These are phyloP conservation scores for Leucosporidium creatinivorum DNA, from an alignment of 768 basidiomycete genomes.

Conservation along the genomic window DNA sequence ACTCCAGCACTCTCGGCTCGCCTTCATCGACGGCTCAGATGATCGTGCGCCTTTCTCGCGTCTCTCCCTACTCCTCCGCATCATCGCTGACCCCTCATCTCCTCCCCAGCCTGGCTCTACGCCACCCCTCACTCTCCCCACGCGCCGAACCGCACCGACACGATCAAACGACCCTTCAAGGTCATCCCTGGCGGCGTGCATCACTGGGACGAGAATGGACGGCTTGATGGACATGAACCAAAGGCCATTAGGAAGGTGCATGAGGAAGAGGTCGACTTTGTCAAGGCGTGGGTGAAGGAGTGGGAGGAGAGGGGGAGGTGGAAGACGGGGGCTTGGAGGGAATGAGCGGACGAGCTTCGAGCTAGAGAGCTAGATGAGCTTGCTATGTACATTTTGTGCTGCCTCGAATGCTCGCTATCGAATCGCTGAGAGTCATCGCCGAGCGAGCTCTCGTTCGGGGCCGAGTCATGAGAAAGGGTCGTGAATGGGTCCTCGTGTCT, in stretches of 20 bases:
- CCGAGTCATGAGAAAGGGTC: too few relatives aligned
- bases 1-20: slow-evolving; percentile 9
- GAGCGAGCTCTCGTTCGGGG: too few relatives aligned
- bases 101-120: slow-evolving; percentile 29
- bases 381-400: too few relatives aligned
- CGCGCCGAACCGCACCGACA: slow-evolving; percentile 60
- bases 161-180: slow-evolving; percentile 70
- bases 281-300: slow-evolving; percentile 61
- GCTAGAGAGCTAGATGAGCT: not conserved
- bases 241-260: slow-evolving; percentile 72
- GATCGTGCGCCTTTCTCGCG: slow-evolving; percentile 25
- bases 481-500: too few relatives aligned
- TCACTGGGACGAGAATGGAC: slow-evolving; percentile 65
- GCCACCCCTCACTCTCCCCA: slow-evolving; percentile 34
- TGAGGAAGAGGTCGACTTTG: slow-evolving; percentile 68
- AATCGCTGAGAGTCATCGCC: too few relatives aligned
- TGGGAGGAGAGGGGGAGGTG: slow-evolving; percentile 37
- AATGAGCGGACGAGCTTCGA: slow-evolving; percentile 20
- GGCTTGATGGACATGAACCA: slow-evolving; percentile 60
- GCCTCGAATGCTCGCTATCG: too few relatives aligned
- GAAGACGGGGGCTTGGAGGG: slow-evolving; percentile 24
- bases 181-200: slow-evolving; percentile 65
- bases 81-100: not conserved
- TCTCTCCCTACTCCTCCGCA: not conserved
- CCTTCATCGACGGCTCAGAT: slow-evolving; percentile 35